Conservation (phyloP, 257 asterid species). For the Solanum lycopersicoides region DNA sequence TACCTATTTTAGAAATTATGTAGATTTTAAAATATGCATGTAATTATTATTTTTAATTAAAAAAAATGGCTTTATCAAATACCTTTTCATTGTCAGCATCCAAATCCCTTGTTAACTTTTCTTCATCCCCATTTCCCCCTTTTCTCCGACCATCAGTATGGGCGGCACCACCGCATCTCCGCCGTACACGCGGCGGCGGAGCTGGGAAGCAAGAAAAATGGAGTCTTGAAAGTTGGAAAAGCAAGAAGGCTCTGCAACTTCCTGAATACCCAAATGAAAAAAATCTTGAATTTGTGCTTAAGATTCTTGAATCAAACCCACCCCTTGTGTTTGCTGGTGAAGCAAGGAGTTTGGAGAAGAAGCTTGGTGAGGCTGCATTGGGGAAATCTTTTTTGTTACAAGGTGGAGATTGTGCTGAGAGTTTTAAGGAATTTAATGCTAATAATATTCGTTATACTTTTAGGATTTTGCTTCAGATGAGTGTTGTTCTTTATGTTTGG, state of each 20-base stretch:
- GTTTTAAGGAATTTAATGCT: conserved; percentile 71
- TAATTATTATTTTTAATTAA: too few species aligned
- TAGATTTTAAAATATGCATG: background rate
- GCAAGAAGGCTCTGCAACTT: conserved; percentile 59
- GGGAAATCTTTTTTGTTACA: conserved; percentile 76
- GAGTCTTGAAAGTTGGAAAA: conserved; percentile 54
- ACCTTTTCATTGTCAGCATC: conserved; percentile 34
- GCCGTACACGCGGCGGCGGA: conserved; percentile 57
- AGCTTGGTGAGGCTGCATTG: conserved; percentile 63
- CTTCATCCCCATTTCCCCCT: conserved; percentile 8
- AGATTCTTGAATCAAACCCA: conserved; percentile 50
- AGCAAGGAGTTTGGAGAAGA: conserved; percentile 70
- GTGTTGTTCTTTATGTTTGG: conserved; percentile 77
- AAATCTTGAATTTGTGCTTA: conserved; percentile 45
- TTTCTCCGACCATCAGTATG: conserved; percentile 11
- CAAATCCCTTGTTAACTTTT: conserved; percentile 17
- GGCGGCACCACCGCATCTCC: conserved; percentile 35
- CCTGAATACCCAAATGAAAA: conserved; percentile 65
- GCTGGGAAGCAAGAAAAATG: conserved; percentile 31
- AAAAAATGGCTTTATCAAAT: conserved; percentile 37
- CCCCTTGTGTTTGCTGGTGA: conserved; percentile 87
- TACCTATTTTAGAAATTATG: background rate
- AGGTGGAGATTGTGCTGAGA: conserved; percentile 87
- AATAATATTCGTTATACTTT: conserved; percentile 65
- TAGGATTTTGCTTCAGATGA: conserved; percentile 70